Base-by-base conservation (phyloP, 2,329 filamentous ascomycete genomes). In the Aspergillus viridinutans region DNA sequence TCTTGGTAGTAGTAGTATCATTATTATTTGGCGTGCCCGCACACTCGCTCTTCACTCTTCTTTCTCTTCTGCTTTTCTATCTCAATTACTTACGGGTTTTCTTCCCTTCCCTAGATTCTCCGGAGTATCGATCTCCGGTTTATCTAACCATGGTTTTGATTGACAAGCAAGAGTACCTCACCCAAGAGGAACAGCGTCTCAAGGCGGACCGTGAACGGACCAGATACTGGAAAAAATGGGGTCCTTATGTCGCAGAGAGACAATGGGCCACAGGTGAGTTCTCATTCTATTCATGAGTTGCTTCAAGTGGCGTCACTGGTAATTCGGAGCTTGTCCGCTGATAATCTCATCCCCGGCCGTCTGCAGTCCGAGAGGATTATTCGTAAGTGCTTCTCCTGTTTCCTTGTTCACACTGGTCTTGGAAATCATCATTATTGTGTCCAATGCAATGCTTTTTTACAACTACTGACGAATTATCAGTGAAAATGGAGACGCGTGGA, bases 211-310 rank as follows among this genome's bases (percentile, higher is more conserved):
- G 87, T 58, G 85, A 93, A 63, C 87, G 88, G 62, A 84, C 78
- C 63, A 93, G 90, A 74, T 97, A 97, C 80, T 97, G 93, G 93
- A 97, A 97, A 85, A 91, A 89, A 85, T 97, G 92, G 92, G 93
- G 93, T 55, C 88, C 92, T 25, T 97, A 97, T 71, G 88, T 96
- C 67, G 86, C 92, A 55, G 93, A 97, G 80, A 83, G 92, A 71
- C 92, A 97, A 80, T 97, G 93, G 93, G 92, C 92, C 57, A 96
- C 92, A 65, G 92, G 90, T 89, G 78, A 72, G 84, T 69, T 45
- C 48, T 21, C 26, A 6, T 26, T 14, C 21, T 35, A 14, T 10
- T 49, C 38, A 43, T 23, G 28, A 35, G 45, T 59, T 49, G 23
- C 52, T 42, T 38, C 56, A 51, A 14, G 2, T 35, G 23, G 51